Evolutionary conservation across 2,329 filamentous ascomycete species (phyloP).

Genomic region (Pestalotiopsis fici): DNA sequence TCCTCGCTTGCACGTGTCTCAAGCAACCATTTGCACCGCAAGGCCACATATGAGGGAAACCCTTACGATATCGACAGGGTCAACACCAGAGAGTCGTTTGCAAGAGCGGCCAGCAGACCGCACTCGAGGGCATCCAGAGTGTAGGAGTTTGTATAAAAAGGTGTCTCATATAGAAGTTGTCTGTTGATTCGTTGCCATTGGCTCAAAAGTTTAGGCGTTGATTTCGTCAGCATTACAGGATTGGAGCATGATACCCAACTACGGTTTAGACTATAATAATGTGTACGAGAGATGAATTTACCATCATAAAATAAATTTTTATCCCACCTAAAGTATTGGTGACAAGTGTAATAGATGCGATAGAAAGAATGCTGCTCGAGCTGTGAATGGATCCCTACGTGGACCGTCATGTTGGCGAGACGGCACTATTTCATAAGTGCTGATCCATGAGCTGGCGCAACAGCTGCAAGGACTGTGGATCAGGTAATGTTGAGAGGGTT

Average conservation of each 20-base stretch:
- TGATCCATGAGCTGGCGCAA: no score
- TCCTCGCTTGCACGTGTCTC: conserved; percentile 20
- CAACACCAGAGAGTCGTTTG: conserved; percentile 35
- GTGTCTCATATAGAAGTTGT: not conserved
- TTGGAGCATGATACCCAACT: not conserved
- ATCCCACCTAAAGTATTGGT: not conserved
- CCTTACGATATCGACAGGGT: conserved; percentile 44
- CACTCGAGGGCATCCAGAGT: not conserved
- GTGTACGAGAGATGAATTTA: not conserved
- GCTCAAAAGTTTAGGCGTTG: not conserved
- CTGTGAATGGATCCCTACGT: no score
- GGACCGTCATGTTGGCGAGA: no score
- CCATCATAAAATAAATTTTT: not conserved
- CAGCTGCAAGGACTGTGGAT: no score
- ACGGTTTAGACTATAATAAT: not conserved
- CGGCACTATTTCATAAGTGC: no score
- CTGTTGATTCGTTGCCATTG: not conserved
- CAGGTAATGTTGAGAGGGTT: no score
- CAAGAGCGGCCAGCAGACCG: not conserved
- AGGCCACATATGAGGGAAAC: conserved; percentile 38
- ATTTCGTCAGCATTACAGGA: not conserved
- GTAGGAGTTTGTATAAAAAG: not conserved
- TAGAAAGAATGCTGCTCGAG: no score
- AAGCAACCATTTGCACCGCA: not conserved
- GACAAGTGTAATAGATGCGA: not conserved